These are phyloP conservation scores for Vitis rotundifolia DNA, from an alignment of 164 flowering plant genomes.

Conservation along the genomic window DNA sequence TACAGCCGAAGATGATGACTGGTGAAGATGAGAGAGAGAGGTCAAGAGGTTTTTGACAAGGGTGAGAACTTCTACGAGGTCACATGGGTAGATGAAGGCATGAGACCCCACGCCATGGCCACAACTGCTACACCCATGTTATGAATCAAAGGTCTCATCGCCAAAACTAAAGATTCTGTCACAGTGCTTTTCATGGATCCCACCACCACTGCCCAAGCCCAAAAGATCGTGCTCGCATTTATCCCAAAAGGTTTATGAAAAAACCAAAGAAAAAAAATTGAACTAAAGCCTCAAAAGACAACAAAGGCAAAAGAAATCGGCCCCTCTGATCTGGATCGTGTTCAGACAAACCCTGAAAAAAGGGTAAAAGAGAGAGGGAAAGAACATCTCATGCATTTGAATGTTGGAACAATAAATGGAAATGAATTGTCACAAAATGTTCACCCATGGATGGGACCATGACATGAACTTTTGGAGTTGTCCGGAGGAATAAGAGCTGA, in stretches of 20 bases:
- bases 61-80: slow-evolving; percentile 4
- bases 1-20: too few relatives aligned
- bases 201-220: slow-evolving; percentile 18
- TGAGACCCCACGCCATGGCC: slow-evolving; percentile 15
- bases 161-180: slow-evolving; percentile 6
- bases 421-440: background rate
- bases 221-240: slow-evolving; percentile 11
- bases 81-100: slow-evolving; percentile 18
- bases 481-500: too few relatives aligned
- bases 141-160: slow-evolving; percentile 18
- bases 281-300: slow-evolving; percentile 4
- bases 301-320: slow-evolving; percentile 15
- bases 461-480: too few relatives aligned
- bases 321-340: slow-evolving; percentile 5
- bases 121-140: background rate
- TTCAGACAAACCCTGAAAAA: background rate
- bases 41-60: background rate
- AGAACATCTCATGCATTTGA: background rate
- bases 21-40: background rate
- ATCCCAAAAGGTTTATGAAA: background rate
- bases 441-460: too few relatives aligned
- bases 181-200: slow-evolving; percentile 29
- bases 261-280: background rate
- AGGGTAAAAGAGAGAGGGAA: background rate
- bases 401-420: background rate